A percentile compares a stretch with the other conserved stretches of the same genome.
These are phyloP conservation scores for Phaffomyces thermotolerans DNA, from an alignment of 805 yeast species.

Conservation along the genomic window DNA sequence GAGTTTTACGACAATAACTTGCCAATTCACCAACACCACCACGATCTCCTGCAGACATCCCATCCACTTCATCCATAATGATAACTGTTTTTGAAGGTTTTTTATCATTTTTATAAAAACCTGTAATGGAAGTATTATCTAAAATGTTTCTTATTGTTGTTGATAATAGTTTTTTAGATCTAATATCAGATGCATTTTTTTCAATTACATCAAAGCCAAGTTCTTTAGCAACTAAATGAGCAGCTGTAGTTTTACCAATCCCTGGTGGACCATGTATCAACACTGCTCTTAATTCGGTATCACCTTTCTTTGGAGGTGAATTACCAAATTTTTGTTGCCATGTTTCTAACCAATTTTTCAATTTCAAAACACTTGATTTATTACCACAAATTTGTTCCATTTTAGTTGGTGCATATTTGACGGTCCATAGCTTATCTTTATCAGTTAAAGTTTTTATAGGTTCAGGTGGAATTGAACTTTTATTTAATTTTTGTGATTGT, in stretches of 20 bases:
- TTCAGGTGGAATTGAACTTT: not conserved
- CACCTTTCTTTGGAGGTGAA: conserved; percentile 52
- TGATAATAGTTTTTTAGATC: conserved; percentile 75
- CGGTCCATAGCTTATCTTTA: conserved; percentile 81
- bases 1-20: conserved; percentile 73
- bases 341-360: conserved; percentile 65
- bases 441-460: conserved; percentile 28
- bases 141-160: conserved; percentile 62
- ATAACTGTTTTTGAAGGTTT: conserved; percentile 62
- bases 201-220: conserved; percentile 70
- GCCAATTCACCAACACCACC: conserved; percentile 98
- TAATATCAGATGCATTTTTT: conserved; percentile 81
- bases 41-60: conserved; percentile 98
- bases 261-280: conserved; percentile 60
- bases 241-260: conserved; percentile 11
- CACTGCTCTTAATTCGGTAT: conserved; percentile 71
- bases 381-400: conserved; percentile 85
- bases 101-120: conserved; percentile 39
- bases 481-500: not conserved
- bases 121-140: conserved; percentile 76
- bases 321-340: conserved; percentile 65
- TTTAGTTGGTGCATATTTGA: conserved; percentile 79
- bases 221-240: conserved; percentile 63
- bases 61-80: conserved; percentile 98
- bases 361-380: conserved; percentile 60